Base-by-base conservation (phyloP, 139 green algal species). In the Monoraphidium neglectum region DNA sequence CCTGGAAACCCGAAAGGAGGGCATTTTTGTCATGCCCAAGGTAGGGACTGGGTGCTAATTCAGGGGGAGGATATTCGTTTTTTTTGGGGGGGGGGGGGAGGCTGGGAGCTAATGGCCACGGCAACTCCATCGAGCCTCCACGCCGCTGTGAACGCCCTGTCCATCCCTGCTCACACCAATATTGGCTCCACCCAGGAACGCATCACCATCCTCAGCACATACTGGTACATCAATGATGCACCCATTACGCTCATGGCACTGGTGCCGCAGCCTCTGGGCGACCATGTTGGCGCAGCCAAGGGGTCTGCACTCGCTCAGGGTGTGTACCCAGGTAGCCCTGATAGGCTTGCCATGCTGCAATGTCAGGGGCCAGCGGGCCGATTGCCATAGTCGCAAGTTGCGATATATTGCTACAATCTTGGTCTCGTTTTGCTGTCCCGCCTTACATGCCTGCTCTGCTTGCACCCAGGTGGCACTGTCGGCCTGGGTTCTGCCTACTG, bases 11-110 rank as follows among this genome's bases (percentile, higher is more conserved):
- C 77, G 59, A 10, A 76, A 46, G 2, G 89, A 96, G 66, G 94
- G 94, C 37, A 97, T 97, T 47, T 97, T 98, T 77, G 94, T 97
- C 0, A 95, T 95, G 91, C 87, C 89, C 1, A 77, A 69, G 64
- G 59, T 82, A 65, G 54, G 65, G 53, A 40, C 53, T 68, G 51
- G 4, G 33, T 26, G 26, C 38, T 43, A 8, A 53, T 10, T 18
- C 33, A 12, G 13, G 51, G 68, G 10, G 23, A 64, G 36, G 18
- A 3, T 24, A 61, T 4, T 4, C 43, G 24, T 4, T 8, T 30
- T 54, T 26, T 40, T 65, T 35, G 13, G n/a, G 6, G 5, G 40
- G 46, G 4, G 36, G 63, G 36, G 43, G 33, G 8, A 57, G 6
- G 13, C 2, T 32, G 46, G 33, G 54, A 56, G 82, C 82, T n/a